Base-by-base conservation (phyloP, 1,284 basidiomycete species). In the Apiotrichum domesticum region DNA sequence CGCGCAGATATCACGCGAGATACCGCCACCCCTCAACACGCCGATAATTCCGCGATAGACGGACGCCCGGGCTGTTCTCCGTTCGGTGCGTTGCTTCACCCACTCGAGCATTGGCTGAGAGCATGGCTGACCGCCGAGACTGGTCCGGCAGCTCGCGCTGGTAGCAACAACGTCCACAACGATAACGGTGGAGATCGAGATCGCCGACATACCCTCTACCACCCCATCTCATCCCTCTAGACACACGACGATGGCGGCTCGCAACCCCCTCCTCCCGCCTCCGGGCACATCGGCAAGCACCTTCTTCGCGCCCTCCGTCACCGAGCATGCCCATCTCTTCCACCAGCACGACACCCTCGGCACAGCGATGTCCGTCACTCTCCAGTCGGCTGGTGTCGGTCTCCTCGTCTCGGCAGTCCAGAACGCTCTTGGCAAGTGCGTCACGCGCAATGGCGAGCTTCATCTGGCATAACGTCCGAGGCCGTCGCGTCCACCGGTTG, bases 321-420 rank as follows among this genome's bases (percentile, higher is more conserved):
- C 60, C 47, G 74, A 74, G 61, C 58, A 59, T 44, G 57, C 58
- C 40, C 55, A 61, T 57, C 45, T 64, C 13, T 77, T 69, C 65
- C 71, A 73, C 59, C 67, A 68, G 33, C 68, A 75, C 50, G 55
- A 64, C 34, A 64, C 69, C 7, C 57, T 75, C 55, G 55, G 56
- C 34, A 56, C 66, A 66, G 85, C 87, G 34, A 79, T 84, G 8
- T 79, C 78, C 14, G 79, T 84, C 43, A 87, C 84, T 42, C 76
- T 87, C 14, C 85, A 90, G 72, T 82, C 83, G 55, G 87, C 83
- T 43, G 83, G 81, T 57, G 84, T 89, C 55, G 90, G 90, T 46
- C 80, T 85, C 58, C 81, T 91, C 71, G 83, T 90, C 74, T 88
- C 87, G 68, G 80, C 87, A 29, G 80, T 92, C 44, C 90, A 92